A percentile compares a stretch with the other conserved stretches of the same genome.
Conservation (phyloP, 2,329 filamentous ascomycete genomes). For the Neoarthrinium moseri region DNA sequence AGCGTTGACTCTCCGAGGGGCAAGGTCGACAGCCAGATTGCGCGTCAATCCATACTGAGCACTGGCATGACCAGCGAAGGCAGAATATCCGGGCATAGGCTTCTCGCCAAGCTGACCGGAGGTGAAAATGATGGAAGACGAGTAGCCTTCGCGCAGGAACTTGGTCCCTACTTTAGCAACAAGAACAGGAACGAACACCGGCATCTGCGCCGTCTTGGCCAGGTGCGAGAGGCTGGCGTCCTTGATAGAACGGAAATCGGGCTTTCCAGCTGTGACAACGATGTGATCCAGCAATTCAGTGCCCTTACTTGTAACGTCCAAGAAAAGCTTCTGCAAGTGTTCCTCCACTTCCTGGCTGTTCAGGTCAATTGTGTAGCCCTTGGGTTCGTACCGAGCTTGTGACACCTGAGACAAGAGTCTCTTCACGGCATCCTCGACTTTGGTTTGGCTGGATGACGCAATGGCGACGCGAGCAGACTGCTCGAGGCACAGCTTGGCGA, state of each 20-base stretch:
- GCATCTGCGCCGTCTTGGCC: slow-evolving; percentile 43
- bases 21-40: slow-evolving; percentile 60
- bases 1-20: slow-evolving; percentile 62
- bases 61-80: slow-evolving; percentile 46
- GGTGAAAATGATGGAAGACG: slow-evolving; percentile 55
- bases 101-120: slow-evolving; percentile 49
- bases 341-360: slow-evolving; percentile 42
- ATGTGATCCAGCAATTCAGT: slow-evolving; percentile 50
- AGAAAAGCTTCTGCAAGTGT: slow-evolving; percentile 45
- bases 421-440: slow-evolving; percentile 45
- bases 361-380: slow-evolving; percentile 47
- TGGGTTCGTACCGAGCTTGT: slow-evolving; percentile 23
- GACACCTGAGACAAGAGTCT: slow-evolving; percentile 41
- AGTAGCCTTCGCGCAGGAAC: slow-evolving; percentile 39
- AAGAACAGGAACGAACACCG: slow-evolving; percentile 49
- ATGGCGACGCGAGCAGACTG: slow-evolving; percentile 57
- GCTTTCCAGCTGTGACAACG: slow-evolving; percentile 54
- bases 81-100: slow-evolving; percentile 50
- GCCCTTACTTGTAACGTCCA: too few relatives aligned
- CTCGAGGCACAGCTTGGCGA: slow-evolving; percentile 57
- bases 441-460: slow-evolving; percentile 53
- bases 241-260: slow-evolving; percentile 34
- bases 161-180: slow-evolving; percentile 46
- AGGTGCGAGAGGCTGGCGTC: slow-evolving; percentile 40
- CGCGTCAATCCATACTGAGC: slow-evolving; percentile 53